These are phyloP conservation scores for Colletotrichum orbiculare DNA, from an alignment of 2,329 filamentous ascomycete species.

Conservation along the genomic window DNA sequence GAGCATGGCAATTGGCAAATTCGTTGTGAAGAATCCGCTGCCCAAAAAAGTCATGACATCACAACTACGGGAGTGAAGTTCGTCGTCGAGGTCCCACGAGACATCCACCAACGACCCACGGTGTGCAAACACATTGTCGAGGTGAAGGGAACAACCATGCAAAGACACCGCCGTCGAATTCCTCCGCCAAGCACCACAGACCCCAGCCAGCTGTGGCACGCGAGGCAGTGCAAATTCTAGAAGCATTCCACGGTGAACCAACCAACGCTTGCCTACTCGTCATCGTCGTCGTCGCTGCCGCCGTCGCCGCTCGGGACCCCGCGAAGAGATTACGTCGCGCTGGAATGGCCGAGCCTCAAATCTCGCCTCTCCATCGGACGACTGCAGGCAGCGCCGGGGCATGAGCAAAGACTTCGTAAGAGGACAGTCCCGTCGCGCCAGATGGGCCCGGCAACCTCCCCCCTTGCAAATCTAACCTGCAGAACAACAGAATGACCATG, in stretches of 20 bases:
- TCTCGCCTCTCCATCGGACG: conserved; percentile 17
- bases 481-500: conserved; percentile 2
- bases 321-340: too few relatives aligned
- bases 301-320: too few relatives aligned
- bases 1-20: not conserved
- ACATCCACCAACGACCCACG: conserved; percentile 11
- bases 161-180: not conserved
- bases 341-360: too few relatives aligned
- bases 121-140: not conserved
- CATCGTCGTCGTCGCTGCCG: not conserved
- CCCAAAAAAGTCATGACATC: conserved; percentile 13
- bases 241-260: not conserved
- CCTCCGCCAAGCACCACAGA: too few relatives aligned
- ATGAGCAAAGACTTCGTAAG: not conserved
- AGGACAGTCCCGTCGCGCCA: conserved; percentile 9
- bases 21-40: not conserved
- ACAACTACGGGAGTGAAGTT: not conserved
- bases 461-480: conserved; percentile 16
- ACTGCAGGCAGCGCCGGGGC: conserved; percentile 10
- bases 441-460: conserved; percentile 15
- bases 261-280: conserved; percentile 2
- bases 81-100: conserved; percentile 8
- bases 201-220: not conserved
- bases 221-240: conserved; percentile 4
- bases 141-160: conserved; percentile 2